Percentiles rank a stretch among this genome's conserved stretches.
These are phyloP conservation scores for Coelastrella sp. DNA, from an alignment of 139 green algal genomes.

Conservation along the genomic window DNA sequence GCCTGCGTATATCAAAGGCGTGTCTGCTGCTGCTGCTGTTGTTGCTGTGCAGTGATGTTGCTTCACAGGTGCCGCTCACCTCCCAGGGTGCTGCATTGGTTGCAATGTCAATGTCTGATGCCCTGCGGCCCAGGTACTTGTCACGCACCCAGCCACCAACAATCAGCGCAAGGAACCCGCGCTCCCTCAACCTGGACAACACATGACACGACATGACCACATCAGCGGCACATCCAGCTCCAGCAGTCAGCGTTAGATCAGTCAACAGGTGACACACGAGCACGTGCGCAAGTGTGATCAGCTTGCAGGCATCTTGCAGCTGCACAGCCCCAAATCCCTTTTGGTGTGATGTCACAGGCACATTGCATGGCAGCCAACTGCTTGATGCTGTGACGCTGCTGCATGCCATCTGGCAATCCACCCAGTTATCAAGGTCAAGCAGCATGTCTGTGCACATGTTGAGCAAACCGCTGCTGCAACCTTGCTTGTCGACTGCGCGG, in stretches of 20 bases:
- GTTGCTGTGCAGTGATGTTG: not conserved
- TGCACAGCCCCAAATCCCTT: not conserved
- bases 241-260: not conserved
- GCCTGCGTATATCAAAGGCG: no score
- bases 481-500: not conserved
- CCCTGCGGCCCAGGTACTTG: constrained; percentile 84
- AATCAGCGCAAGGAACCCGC: constrained; percentile 50
- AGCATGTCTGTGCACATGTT: not conserved
- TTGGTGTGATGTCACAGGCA: not conserved
- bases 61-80: constrained; percentile 25
- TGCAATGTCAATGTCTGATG: constrained; percentile 96
- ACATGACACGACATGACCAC: not conserved
- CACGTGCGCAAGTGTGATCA: not conserved
- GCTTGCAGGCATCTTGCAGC: not conserved
- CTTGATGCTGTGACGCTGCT: no score
- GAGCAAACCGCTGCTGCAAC: no score
- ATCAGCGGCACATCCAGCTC: not conserved
- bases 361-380: no score
- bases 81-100: constrained; percentile 53
- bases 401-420: no score
- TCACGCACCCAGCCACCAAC: constrained; percentile 97
- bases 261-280: not conserved
- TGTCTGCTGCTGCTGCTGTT: not conserved
- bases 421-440: not conserved
- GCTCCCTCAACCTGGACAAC: constrained; percentile 39